Conservation (phyloP, 2,329 filamentous ascomycete species). For the Ophiosphaerella herpotricha region DNA sequence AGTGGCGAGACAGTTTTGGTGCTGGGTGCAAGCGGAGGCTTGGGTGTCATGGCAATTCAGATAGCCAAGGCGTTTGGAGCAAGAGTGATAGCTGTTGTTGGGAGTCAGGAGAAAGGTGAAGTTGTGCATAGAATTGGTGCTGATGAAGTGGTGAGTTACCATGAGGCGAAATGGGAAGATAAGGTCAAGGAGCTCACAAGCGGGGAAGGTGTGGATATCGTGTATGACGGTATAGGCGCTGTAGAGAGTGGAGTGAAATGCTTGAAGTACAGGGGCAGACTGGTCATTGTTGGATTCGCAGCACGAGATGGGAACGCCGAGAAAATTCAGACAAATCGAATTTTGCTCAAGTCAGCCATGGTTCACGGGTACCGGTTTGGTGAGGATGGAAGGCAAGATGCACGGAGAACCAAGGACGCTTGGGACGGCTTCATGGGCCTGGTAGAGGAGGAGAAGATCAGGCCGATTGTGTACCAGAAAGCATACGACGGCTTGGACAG, state of each 20-base stretch:
- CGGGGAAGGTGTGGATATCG: conserved; percentile 59
- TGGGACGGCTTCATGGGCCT: conserved; percentile 59
- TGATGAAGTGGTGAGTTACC: conserved; percentile 50
- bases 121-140: conserved; percentile 50
- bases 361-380: conserved; percentile 54
- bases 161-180: conserved; percentile 55
- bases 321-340: conserved; percentile 25
- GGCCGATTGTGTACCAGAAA: conserved; percentile 56
- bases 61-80: conserved; percentile 60
- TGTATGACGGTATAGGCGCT: conserved; percentile 63
- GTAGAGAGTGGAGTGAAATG: conserved; percentile 61
- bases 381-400: conserved; percentile 58
- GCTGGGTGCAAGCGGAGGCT: conserved; percentile 59
- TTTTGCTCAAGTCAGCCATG: conserved; percentile 28
- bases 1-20: conserved; percentile 59
- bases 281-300: conserved; percentile 65
- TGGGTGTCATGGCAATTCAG: conserved; percentile 62
- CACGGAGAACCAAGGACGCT: conserved; percentile 53
- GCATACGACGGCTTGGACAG: conserved; percentile 57
- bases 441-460: conserved; percentile 54
- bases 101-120: conserved; percentile 52
- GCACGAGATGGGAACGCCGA: conserved; percentile 60
- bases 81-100: conserved; percentile 59
- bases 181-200: conserved; percentile 54
- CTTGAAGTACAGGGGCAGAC: conserved; percentile 57